Percentiles rank a stretch among this genome's conserved stretches.
These are phyloP conservation scores for Phellopilus nigrolimitatus DNA, from an alignment of 1,284 basidiomycete genomes.

Conservation along the genomic window DNA sequence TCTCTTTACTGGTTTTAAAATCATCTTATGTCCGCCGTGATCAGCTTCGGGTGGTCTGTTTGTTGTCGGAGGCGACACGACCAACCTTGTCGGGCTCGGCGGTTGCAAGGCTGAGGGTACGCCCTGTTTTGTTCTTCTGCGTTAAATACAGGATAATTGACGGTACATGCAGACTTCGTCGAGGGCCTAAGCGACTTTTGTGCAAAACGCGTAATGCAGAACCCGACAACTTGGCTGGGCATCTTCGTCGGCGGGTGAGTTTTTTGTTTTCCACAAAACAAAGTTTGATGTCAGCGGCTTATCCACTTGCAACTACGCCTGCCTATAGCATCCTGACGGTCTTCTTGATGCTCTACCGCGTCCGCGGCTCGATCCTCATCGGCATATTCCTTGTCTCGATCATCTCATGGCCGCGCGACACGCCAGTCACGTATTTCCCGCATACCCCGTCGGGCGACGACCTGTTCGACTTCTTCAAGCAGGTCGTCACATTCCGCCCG, in stretches of 20 bases:
- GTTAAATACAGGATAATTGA: too few species aligned
- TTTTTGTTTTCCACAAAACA: too few species aligned
- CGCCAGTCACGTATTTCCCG: conserved; percentile 81
- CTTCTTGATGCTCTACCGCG: conserved; percentile 79
- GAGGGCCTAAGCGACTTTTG: conserved; percentile 57
- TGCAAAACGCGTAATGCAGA: conserved; percentile 60
- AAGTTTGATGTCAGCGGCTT: too few species aligned
- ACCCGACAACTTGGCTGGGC: conserved; percentile 84
- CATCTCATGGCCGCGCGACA: conserved; percentile 83
- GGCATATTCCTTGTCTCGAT: conserved; percentile 85
- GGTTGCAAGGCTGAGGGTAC: conserved; percentile 62
- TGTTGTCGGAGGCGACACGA: conserved; percentile 72
- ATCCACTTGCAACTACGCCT: conserved; percentile 1
- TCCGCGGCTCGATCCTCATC: conserved; percentile 81
- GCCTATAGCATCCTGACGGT: conserved; percentile 62
- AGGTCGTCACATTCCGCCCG: conserved; percentile 76
- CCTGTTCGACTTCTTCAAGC: conserved; percentile 82
- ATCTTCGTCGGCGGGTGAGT: conserved; percentile 79
- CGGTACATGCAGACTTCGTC: conserved; percentile 38
- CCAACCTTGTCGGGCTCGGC: conserved; percentile 75
- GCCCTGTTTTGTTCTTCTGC: too few species aligned
- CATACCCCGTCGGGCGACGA: conserved; percentile 64
- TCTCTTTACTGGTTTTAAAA: not conserved
- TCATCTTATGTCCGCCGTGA: not conserved
- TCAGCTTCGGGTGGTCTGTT: conserved; percentile 62